Evolutionary conservation across 345 rosid genomes (phyloP), one percentile per base, ranked within the genome.

Genomic region (Camelina laxa): DNA sequence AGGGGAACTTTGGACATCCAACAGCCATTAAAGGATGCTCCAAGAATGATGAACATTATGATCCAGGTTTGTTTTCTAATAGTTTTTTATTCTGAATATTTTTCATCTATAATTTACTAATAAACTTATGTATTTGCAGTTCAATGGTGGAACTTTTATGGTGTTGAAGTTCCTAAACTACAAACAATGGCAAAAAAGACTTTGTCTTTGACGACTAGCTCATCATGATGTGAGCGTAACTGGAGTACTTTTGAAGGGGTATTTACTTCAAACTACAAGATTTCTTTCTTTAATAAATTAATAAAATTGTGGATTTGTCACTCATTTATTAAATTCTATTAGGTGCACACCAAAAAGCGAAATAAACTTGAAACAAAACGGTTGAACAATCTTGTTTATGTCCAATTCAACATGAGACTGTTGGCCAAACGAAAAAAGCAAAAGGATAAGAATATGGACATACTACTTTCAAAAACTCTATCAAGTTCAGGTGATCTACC

Each of bases 201-300:
- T 65, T 65, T 65, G 6, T 62, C 67, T 47, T 47, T 47, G 12
- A 65, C 27, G 16, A 65, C 69, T 47, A 65, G 56, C 2, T 47
- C 42, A 48, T 65, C 16, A 0, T 41, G 54, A 63, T 64, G 56
- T 47, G 67, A 64, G 16, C 15, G 56, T 8, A 45, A 64, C 8
- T 47, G 41, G 39, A 64, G 55, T 64, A 24, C 24, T 24, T 64
- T 64, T 64, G 53, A 47, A 30, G 69, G 24, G 41, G 24, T 41
- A 21, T 14, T 20, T 42, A 38, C 2, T 62, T 35, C 22, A 35
- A 21, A 61, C 50, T 59, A 16, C 17, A 39, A 20, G 2, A 59
- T 0, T 1, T 21, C 2, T n/a, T 36, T 36, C 9, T 36, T 7
- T 33, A 8, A 36, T 36, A 8, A 8, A 7, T 36, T 1, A 35